Conservation (phyloP, 352 stramenopile species). For the Pythium periplocum region DNA sequence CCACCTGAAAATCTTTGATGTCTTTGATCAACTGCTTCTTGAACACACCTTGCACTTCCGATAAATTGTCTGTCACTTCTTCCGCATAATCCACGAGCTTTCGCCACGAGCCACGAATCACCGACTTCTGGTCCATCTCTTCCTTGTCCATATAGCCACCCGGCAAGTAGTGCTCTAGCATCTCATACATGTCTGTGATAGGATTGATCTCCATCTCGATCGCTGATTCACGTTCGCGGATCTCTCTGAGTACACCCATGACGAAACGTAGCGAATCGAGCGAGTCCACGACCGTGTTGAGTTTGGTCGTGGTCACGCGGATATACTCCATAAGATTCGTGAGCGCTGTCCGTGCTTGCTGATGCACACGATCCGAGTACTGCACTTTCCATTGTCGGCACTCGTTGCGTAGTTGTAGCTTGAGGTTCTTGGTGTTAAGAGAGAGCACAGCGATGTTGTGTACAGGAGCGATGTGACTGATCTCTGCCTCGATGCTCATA, state of each 20-base stretch:
- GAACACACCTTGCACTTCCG: conserved; percentile 80
- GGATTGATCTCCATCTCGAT: conserved; percentile 89
- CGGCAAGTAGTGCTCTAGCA: conserved; percentile 86
- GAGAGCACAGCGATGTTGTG: conserved; percentile 85
- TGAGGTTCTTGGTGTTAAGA: conserved; percentile 86
- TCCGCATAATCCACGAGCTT: conserved; percentile 88
- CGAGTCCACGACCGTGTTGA: conserved; percentile 58
- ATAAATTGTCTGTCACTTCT: conserved; percentile 83
- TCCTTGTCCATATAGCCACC: conserved; percentile 84
- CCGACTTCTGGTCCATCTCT: conserved; percentile 90
- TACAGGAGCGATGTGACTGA: conserved; percentile 69
- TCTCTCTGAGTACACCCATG: conserved; percentile 81
- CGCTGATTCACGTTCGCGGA: conserved; percentile 78
- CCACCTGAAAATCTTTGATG: conserved; percentile 78
- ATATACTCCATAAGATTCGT: conserved; percentile 78
- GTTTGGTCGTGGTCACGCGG: conserved; percentile 62
- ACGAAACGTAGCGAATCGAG: conserved; percentile 75
- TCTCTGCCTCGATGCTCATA: conserved; percentile 74
- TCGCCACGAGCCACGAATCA: conserved; percentile 76
- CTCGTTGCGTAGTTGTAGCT: conserved; percentile 80
- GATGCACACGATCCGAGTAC: conserved; percentile 80
- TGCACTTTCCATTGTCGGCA: conserved; percentile 84
- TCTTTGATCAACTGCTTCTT: conserved; percentile 90
- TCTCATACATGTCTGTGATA: conserved; percentile 87
- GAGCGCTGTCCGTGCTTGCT: conserved; percentile 59